A percentile compares a stretch with the other conserved stretches of the same genome.
phyloP scores from a whole-genome alignment of 768 basidiomycete genomes.

The Boletus reticulatus region DNA sequence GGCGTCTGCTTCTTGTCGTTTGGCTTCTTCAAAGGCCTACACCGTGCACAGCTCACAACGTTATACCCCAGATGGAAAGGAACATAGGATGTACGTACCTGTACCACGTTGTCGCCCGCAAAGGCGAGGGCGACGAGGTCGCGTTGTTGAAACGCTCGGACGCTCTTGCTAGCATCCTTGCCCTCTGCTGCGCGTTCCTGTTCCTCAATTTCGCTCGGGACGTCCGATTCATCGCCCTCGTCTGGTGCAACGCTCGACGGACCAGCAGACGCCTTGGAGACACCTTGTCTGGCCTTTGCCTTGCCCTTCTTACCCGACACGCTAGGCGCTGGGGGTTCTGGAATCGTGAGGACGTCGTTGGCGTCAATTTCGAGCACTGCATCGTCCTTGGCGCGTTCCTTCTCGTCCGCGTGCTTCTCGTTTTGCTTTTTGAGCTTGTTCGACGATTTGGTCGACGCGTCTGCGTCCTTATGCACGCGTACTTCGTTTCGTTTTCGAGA shows the following conservation, averaged over 20 bases:
- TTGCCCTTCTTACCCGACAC: conserved; percentile 13
- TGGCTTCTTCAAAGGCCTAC: conserved; percentile 84
- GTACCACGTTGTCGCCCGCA: conserved; percentile 94
- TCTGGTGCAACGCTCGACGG: neutral
- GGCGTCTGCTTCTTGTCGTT: conserved; percentile 75
- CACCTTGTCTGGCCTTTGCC: conserved; percentile 11
- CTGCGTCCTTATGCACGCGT: conserved; percentile 65
- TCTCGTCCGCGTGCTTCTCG: conserved; percentile 54
- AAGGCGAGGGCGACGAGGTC: conserved; percentile 94
- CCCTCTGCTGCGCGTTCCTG: conserved; percentile 54
- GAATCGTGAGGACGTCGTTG: conserved; percentile 15
- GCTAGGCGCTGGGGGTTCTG: conserved; percentile 5
- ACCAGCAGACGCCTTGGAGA: conserved; percentile 6
- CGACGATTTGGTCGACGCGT: conserved; percentile 59
- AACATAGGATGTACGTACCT: conserved; percentile 47
- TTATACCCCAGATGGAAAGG: no score
- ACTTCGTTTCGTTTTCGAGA: conserved; percentile 75
- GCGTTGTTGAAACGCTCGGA: conserved; percentile 81
- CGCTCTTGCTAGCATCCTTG: conserved; percentile 41
- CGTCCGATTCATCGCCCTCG: conserved; percentile 44
- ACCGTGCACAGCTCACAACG: neutral
- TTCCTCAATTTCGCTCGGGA: conserved; percentile 65
- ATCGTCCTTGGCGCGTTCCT: conserved; percentile 65
- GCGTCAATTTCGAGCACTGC: conserved; percentile 73
- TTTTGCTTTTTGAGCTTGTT: conserved; percentile 70